Evolutionary conservation across 176 grass and related monocot genomes (phyloP).

Genomic region (Zea luxurians): DNA sequence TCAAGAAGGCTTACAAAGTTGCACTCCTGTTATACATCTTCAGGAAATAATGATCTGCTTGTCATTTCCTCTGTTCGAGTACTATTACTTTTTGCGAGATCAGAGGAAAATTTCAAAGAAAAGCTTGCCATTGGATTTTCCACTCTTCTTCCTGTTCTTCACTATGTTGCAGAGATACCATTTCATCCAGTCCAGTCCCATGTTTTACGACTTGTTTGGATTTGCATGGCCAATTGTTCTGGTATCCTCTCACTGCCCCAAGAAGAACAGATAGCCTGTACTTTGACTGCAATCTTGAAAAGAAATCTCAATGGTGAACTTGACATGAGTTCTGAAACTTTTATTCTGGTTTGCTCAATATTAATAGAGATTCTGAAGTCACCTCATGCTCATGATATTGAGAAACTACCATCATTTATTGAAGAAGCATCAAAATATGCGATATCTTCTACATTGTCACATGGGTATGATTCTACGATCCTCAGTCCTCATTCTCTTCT

Average conservation of each 20-base stretch:
- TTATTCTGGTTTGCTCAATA: constrained; percentile 65
- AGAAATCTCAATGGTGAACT: constrained; percentile 55
- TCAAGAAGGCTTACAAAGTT: constrained; percentile 28
- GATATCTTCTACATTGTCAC: constrained; percentile 53
- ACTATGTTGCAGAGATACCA: constrained; percentile 86
- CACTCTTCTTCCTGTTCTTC: constrained; percentile 74
- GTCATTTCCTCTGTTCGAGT: constrained; percentile 72
- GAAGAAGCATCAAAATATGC: constrained; percentile 76
- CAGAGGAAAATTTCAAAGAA: constrained; percentile 75
- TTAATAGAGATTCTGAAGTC: constrained; percentile 77
- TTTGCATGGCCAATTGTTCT: constrained; percentile 58
- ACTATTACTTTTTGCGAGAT: constrained; percentile 63
- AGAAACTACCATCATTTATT: constrained; percentile 59
- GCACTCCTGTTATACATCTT: constrained; percentile 38
- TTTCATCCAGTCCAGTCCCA: constrained; percentile 83
- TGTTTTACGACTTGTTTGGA: constrained; percentile 66
- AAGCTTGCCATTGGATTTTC: constrained; percentile 77
- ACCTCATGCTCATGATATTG: constrained; percentile 55
- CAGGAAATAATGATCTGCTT: constrained; percentile 83
- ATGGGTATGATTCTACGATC: constrained; percentile 39
- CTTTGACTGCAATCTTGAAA: constrained; percentile 69
- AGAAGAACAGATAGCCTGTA: constrained; percentile 66
- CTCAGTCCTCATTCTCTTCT: constrained; percentile 65
- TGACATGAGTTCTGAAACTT: constrained; percentile 64
- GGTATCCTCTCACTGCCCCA: constrained; percentile 74